Percentiles rank a stretch among this genome's conserved stretches.
These are phyloP conservation scores for Biscogniauxia marginata DNA, from an alignment of 2,329 filamentous ascomycete species.

Conservation along the genomic window DNA sequence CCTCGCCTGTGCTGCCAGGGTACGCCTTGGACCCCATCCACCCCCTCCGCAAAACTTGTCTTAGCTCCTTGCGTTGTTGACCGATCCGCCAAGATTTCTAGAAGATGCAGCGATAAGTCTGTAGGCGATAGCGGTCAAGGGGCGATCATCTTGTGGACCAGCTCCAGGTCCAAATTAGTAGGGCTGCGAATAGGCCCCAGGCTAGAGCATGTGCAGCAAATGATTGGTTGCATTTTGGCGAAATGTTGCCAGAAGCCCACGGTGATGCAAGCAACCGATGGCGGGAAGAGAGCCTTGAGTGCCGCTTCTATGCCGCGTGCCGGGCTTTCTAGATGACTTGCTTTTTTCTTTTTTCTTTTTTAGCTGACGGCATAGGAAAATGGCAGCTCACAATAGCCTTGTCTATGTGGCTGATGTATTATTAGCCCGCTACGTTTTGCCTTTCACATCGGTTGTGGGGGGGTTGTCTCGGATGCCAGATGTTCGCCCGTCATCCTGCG, in stretches of 20 bases:
- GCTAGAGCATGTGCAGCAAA: conserved; percentile 19
- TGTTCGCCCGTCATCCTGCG: neutral
- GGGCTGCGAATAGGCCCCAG: conserved; percentile 25
- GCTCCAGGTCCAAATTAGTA: conserved; percentile 26
- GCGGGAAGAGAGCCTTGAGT: conserved; percentile 28
- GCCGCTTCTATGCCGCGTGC: conserved; percentile 27
- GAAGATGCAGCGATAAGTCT: conserved; percentile 22
- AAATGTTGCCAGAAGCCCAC: conserved; percentile 27
- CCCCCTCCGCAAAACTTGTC: neutral
- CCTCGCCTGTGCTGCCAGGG: neutral
- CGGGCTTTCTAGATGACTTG: conserved; percentile 23
- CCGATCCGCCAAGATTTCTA: conserved; percentile 29
- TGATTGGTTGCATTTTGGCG: conserved; percentile 34
- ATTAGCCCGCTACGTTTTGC: neutral
- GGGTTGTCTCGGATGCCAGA: neutral
- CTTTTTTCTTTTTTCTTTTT: conserved; percentile 8
- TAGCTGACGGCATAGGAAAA: neutral
- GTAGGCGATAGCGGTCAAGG: conserved; percentile 20
- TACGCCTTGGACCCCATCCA: neutral
- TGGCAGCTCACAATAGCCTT: conserved; percentile 22
- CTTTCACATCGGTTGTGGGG: neutral
- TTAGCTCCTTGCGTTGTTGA: conserved; percentile 14
- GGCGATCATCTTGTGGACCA: conserved; percentile 20
- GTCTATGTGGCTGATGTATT: conserved; percentile 1
- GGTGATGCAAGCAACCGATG: conserved; percentile 29